Base-by-base conservation (phyloP, 2,329 filamentous ascomycete genomes). In the Keithomyces neogunnii region DNA sequence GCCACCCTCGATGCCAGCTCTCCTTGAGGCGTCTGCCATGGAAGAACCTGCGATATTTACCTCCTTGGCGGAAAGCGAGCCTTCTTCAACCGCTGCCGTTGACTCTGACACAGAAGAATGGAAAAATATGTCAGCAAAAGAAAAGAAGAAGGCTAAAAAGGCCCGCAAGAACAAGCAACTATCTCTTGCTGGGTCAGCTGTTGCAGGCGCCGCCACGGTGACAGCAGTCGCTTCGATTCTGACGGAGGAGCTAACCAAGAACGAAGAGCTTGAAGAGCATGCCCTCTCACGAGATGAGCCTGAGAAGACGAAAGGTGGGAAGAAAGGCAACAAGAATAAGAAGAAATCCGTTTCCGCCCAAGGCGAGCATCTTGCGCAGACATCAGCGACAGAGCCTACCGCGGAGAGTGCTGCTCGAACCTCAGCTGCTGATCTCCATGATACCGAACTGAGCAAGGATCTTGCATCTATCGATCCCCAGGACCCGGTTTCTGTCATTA, bases 61-160 rank as follows among this genome's bases (percentile, higher is more conserved):
- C 11, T 26, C 40, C 11, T 7, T 9, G 8, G 5, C 40, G 11
- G 40, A 7, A 29, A 26, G 19, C 30, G 57, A 52, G 31, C 28
- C 45, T 10, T 46, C 36, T 31, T 31, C 48, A 42, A 29, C 39
- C 10, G 13, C 47, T 47, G 46, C 29, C 26, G 42, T 38, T 43
- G 53, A 57, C 19, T n/a, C 47, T n/a, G 55, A 56, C 46, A 47
- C 53, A 38, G 55, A 55, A 13, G 51, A 53, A 28, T 51, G 44
- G 54, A 56, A 45, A 7, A 48, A 30, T 5, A 48, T 56, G 50
- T 50, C 55, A 2, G 51, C 55, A 8, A 57, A 59, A 43, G 54
- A 58, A 50, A 60, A 45, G 47, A 59, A 46, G 46, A 55, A 55
- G 49, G 52, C 39, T 35, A 61, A 52, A 43, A 61, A 58, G 48